Conservation (phyloP, 192 early-diverging fungal genomes). For the Linnemannia schmuckeri region DNA sequence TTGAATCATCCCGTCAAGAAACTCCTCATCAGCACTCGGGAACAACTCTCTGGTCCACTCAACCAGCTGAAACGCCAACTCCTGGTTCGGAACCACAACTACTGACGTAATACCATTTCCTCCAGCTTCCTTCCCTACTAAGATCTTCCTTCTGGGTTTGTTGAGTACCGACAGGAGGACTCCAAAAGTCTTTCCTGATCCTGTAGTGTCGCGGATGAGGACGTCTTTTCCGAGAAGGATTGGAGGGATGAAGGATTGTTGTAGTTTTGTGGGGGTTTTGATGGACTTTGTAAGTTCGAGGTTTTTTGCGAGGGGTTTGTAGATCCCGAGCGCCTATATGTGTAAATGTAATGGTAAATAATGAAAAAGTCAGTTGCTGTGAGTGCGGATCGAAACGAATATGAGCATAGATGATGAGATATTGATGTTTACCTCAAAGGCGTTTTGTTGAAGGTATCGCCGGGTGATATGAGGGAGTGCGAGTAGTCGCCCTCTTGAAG, state of each 20-base stretch:
- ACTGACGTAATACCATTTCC: slow-evolving; percentile 53
- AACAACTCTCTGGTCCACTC: slow-evolving; percentile 59
- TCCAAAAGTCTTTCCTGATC: slow-evolving; percentile 71
- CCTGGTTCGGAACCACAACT: slow-evolving; percentile 65
- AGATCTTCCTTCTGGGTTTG: slow-evolving; percentile 28
- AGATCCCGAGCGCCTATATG: slow-evolving; percentile 38
- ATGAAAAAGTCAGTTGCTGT: not conserved
- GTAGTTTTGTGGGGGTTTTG: slow-evolving; percentile 57
- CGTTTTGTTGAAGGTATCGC: slow-evolving; percentile 26
- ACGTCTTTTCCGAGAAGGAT: slow-evolving; percentile 60
- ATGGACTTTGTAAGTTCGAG: slow-evolving; percentile 22
- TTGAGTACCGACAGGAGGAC: slow-evolving; percentile 58
- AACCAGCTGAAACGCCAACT: slow-evolving; percentile 64
- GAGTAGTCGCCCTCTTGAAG: not conserved
- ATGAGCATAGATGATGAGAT: not conserved
- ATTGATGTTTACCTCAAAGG: slow-evolving; percentile 32
- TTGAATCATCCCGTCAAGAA: slow-evolving; percentile 40
- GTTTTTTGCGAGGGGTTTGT: slow-evolving; percentile 35
- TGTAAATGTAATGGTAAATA: not conserved
- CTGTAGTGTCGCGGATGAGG: slow-evolving; percentile 64
- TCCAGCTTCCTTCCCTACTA: not conserved
- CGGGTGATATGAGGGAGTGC: not conserved
- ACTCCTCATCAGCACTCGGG: slow-evolving; percentile 14
- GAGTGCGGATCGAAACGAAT: not conserved
- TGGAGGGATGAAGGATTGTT: slow-evolving; percentile 58